phyloP scores from a whole-genome alignment of 2,329 filamentous ascomycete genomes.

The Pseudogymnoascus sp. region DNA sequence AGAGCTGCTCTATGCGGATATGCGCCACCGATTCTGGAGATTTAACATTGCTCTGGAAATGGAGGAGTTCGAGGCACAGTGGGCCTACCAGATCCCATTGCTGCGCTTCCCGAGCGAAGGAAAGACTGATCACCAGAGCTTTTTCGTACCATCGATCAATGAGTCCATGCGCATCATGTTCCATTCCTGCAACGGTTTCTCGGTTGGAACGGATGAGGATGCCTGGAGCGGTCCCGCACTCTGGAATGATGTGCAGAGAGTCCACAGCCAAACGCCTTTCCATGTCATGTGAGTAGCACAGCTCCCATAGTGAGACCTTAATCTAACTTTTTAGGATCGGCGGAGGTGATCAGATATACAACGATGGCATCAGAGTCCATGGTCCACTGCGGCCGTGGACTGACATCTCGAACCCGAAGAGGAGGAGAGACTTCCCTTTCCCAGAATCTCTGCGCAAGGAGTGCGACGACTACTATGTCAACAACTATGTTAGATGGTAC shows the following conservation, averaged over 20 bases:
- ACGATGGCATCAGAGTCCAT: constrained; percentile 79
- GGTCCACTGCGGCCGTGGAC: constrained; percentile 81
- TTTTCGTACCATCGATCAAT: constrained; percentile 75
- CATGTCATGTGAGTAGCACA: constrained; percentile 70
- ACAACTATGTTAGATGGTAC: constrained; percentile 84
- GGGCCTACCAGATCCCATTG: constrained; percentile 68
- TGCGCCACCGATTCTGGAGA: constrained; percentile 79
- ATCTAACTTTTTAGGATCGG: constrained; percentile 55
- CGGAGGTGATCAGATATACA: constrained; percentile 94
- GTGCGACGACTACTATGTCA: constrained; percentile 83
- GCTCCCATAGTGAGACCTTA: constrained; percentile 45
- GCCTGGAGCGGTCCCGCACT: constrained; percentile 85
- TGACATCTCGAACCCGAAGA: constrained; percentile 71
- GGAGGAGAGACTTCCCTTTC: constrained; percentile 73
- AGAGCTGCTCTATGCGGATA: constrained; percentile 58
- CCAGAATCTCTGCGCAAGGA: constrained; percentile 70
- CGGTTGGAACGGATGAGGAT: constrained; percentile 74
- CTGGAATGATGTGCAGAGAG: constrained; percentile 88
- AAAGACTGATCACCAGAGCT: constrained; percentile 56
- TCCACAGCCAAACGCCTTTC: constrained; percentile 72
- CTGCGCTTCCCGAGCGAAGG: constrained; percentile 53
- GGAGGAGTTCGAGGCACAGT: constrained; percentile 59
- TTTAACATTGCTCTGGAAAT: constrained; percentile 80
- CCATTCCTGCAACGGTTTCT: constrained; percentile 96
- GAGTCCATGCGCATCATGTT: constrained; percentile 99